Conservation (phyloP, 148 eudicot species). For the Persicaria tinctoria region DNA sequence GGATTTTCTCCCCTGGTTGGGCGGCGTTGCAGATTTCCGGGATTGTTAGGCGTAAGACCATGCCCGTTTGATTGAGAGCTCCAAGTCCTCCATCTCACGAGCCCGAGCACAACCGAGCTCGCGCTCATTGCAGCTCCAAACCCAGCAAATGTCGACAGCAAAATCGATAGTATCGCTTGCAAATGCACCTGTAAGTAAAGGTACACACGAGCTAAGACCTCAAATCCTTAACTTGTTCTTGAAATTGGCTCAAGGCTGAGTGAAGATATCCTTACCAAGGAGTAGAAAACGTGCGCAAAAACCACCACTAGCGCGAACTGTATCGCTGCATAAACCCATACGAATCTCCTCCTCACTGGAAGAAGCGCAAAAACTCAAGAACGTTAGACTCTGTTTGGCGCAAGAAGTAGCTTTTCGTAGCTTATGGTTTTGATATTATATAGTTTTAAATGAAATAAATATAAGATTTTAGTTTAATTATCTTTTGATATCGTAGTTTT, state of each 20-base stretch:
- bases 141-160: conserved; percentile 76
- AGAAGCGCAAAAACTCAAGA: background rate
- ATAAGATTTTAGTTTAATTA: too few relatives aligned
- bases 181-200: conserved; percentile 45
- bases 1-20: conserved; percentile 26
- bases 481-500: too few relatives aligned
- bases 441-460: too few relatives aligned
- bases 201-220: background rate
- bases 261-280: conserved; percentile 41
- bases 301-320: conserved; percentile 76
- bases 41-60: background rate
- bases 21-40: conserved; percentile 14
- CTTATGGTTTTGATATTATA: too few relatives aligned
- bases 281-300: conserved; percentile 80
- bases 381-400: too few relatives aligned
- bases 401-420: too few relatives aligned
- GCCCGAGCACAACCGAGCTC: conserved; percentile 52
- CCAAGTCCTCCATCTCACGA: conserved; percentile 45
- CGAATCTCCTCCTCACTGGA: conserved; percentile 60
- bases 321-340: conserved; percentile 75
- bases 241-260: background rate
- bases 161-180: conserved; percentile 64
- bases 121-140: conserved; percentile 78
- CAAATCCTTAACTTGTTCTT: background rate
- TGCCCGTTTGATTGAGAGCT: conserved; percentile 14